Conservation (phyloP, 495 filamentous ascomycete species). For the Hypoxylon subgilvum region DNA sequence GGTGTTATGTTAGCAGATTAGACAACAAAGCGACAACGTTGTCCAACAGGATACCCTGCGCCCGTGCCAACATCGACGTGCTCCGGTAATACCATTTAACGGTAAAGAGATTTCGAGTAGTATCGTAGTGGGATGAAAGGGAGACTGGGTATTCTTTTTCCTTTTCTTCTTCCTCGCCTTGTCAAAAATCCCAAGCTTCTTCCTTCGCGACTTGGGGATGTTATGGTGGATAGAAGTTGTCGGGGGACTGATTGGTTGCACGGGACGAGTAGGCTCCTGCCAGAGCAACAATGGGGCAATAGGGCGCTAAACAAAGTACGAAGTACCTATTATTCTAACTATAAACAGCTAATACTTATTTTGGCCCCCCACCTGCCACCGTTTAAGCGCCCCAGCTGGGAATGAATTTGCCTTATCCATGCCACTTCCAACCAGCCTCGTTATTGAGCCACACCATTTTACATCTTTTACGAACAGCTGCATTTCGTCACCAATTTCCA, state of each 20-base stretch:
- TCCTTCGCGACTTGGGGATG: constrained; percentile 41
- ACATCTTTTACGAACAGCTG: background rate
- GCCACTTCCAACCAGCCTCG: background rate
- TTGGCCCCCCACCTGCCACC: constrained; percentile 5
- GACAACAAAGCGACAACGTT: constrained; percentile 21
- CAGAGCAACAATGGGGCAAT: constrained; percentile 34
- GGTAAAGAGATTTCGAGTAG: constrained; percentile 13
- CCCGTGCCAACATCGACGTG: constrained; percentile 26
- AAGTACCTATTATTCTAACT: no score
- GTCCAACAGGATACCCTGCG: constrained; percentile 27
- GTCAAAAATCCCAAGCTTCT: constrained; percentile 35
- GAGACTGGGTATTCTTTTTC: constrained; percentile 8
- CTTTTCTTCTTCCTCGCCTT: constrained; percentile 21
- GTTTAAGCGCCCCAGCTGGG: no score
- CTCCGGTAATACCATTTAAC: constrained; percentile 29
- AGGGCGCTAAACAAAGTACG: constrained; percentile 31
- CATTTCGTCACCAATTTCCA: constrained; percentile 10
- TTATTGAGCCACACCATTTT: constrained; percentile 19
- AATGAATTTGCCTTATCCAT: no score
- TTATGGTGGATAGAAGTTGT: constrained; percentile 43
- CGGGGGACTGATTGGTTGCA: constrained; percentile 36
- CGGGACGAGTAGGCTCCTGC: constrained; percentile 23
- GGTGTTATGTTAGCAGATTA: background rate
- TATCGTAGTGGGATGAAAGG: constrained; percentile 32
- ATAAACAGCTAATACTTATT: no score